Evolutionary conservation across 768 basidiomycete species (phyloP), one percentile per base, ranked within the genome.

Genomic region (Rickenella mellea): DNA sequence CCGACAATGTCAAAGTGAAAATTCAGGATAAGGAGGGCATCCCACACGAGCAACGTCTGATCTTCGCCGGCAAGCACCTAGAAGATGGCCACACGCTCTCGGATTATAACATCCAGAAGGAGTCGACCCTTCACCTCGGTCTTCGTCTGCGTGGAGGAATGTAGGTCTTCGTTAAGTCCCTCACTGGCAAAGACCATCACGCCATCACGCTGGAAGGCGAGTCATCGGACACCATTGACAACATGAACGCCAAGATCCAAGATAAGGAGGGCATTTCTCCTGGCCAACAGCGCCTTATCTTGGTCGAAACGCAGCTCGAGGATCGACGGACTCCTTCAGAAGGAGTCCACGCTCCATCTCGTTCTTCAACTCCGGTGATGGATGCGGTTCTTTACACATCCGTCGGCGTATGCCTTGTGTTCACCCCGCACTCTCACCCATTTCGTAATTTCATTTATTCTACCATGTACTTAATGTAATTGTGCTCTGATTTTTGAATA

Each of bases 181-280:
- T 89, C 17, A 91, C 87, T 0, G 89, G 88, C 25, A 91, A 92
- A 69, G n/a, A n/a, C n/a, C n/a, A n/a, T n/a, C n/a, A 43, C 10
- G 91, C 89, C 1, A 94, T 94, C 53, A 93, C 90, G 1, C 60
- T 93, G 14, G 91, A 94, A 57, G 91, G 93, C 32, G 89, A 93
- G 62, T 91, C 64, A 14, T 62, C 60, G 27, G 67, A 70, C 50
- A 68, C 68, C 36, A 69, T 69, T 55, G 90, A 93, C 58, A 90
- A 91, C 51, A 88, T 92, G 19, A 83, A 83, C 59, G 73, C 80
- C 2, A 83, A 83, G 68, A 85, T 86, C 15, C 83, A 84, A 50
- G 83, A 87, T 56, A 85, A 84, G 62, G 83, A 85, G 47, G 84
- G 85, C 0, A 87, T 86, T 24, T 83, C 84, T 27, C 81, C 85